phyloP scores from a whole-genome alignment of 2,329 filamentous ascomycete species.

The Paracorniculantispora psalliotae region DNA sequence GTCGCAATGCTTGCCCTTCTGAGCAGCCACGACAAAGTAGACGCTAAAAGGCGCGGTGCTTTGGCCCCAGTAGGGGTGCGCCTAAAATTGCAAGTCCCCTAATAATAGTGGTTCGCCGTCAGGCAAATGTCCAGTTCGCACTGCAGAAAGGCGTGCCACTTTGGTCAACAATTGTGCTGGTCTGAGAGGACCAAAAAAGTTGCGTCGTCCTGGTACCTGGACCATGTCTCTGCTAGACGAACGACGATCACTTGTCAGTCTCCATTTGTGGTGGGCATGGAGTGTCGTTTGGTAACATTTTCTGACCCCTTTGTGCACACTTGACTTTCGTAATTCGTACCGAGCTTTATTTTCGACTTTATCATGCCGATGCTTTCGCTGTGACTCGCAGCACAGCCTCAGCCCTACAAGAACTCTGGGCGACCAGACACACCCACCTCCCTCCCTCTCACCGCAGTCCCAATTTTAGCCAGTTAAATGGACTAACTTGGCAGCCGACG shows the following conservation, averaged over 20 bases:
- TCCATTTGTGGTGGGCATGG: not conserved
- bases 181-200: not conserved
- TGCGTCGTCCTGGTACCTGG: not conserved
- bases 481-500: conserved; percentile 2
- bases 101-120: not conserved
- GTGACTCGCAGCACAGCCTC: conserved; percentile 5
- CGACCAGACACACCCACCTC: not conserved
- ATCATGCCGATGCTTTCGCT: not conserved
- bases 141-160: not conserved
- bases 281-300: not conserved
- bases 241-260: not conserved
- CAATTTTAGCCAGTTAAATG: not conserved
- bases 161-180: not conserved
- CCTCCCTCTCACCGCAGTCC: not conserved
- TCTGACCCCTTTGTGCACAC: not conserved
- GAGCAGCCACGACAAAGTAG: not conserved
- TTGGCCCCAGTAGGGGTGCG: not conserved
- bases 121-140: not conserved
- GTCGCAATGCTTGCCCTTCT: conserved; percentile 7
- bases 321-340: conserved; percentile 1
- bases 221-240: not conserved
- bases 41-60: conserved; percentile 3
- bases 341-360: not conserved
- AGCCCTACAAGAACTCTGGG: not conserved
- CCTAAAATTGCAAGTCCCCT: not conserved